Percentiles rank a stretch among this genome's conserved stretches.
These are phyloP conservation scores for Salvia miltiorrhiza DNA, from an alignment of 257 asterid species.

Conservation along the genomic window DNA sequence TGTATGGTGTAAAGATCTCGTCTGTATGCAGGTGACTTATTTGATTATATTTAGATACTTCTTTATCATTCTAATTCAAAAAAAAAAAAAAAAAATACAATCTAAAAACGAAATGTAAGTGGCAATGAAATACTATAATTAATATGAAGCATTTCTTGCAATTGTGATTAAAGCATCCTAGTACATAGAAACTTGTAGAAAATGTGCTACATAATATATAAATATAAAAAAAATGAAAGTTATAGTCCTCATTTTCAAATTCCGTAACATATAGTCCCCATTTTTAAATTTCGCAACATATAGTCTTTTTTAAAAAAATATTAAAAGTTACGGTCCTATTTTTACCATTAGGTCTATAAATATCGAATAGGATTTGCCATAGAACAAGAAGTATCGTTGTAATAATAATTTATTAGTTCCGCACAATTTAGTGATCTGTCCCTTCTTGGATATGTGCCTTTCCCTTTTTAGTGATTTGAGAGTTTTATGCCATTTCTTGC, in stretches of 20 bases:
- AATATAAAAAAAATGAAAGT: no score
- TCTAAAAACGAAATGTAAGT: not conserved
- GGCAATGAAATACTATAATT: not conserved
- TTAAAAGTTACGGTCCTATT: no score
- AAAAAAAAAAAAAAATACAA: not conserved
- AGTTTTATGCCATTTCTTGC: constrained; percentile 25
- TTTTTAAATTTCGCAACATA: no score
- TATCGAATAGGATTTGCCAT: constrained; percentile 13
- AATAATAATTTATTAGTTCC: constrained; percentile 14
- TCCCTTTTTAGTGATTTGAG: constrained; percentile 36
- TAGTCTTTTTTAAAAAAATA: no score
- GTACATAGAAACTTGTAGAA: constrained; percentile 8
- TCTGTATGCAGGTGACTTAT: no score
- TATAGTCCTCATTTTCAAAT: no score
- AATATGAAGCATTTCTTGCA: not conserved
- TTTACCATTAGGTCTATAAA: no score
- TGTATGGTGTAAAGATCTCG: no score
- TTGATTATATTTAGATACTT: no score
- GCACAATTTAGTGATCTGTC: constrained; percentile 29
- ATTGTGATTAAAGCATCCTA: constrained; percentile 12
- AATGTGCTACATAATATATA: no score
- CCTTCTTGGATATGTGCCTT: constrained; percentile 44
- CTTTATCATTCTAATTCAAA: no score
- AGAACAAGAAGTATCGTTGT: constrained; percentile 29
- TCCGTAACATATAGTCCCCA: no score